phyloP scores from a whole-genome alignment of 2,329 filamentous ascomycete genomes.

The Amylocarpus encephaloides region DNA sequence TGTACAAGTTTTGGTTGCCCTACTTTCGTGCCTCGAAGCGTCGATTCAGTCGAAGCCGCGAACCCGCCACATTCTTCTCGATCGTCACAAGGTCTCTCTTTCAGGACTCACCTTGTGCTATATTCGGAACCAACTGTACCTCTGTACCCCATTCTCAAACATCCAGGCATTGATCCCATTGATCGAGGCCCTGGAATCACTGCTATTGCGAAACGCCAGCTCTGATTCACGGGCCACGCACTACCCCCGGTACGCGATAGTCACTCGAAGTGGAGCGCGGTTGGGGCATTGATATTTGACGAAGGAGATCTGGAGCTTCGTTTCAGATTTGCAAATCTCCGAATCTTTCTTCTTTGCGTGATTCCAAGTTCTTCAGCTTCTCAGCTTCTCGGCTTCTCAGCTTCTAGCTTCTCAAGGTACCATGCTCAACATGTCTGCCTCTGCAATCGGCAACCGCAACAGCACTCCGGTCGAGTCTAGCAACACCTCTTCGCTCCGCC shows the following conservation, averaged over 20 bases:
- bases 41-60: too few species aligned
- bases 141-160: slow-evolving; percentile 10
- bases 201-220: slow-evolving; percentile 34
- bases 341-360: slow-evolving; percentile 14
- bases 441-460: slow-evolving; percentile 77
- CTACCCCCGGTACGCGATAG: slow-evolving; percentile 22
- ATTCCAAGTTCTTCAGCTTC: slow-evolving; percentile 16
- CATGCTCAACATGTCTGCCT: slow-evolving; percentile 53
- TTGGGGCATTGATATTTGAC: slow-evolving; percentile 22
- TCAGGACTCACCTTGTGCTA: slow-evolving; percentile 20
- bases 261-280: slow-evolving; percentile 10
- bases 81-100: slow-evolving; percentile 24
- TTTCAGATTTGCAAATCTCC: slow-evolving; percentile 26
- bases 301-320: slow-evolving; percentile 23
- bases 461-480: slow-evolving; percentile 84
- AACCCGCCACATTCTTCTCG: slow-evolving; percentile 23
- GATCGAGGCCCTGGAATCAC: slow-evolving; percentile 19
- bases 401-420: slow-evolving; percentile 22
- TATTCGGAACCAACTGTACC: slow-evolving; percentile 15
- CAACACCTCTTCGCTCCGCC: slow-evolving; percentile 73
- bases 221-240: slow-evolving; percentile 33
- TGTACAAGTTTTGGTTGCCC: slow-evolving; percentile 3
- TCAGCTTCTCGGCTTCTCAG: slow-evolving; percentile 19
- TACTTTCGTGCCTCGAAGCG: background rate
- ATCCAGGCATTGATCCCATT: slow-evolving; percentile 23